Evolutionary conservation across 2,329 filamentous ascomycete genomes (phyloP), one percentile per base, ranked within the genome.

Genomic region (Chaetomiaceae sp.): DNA sequence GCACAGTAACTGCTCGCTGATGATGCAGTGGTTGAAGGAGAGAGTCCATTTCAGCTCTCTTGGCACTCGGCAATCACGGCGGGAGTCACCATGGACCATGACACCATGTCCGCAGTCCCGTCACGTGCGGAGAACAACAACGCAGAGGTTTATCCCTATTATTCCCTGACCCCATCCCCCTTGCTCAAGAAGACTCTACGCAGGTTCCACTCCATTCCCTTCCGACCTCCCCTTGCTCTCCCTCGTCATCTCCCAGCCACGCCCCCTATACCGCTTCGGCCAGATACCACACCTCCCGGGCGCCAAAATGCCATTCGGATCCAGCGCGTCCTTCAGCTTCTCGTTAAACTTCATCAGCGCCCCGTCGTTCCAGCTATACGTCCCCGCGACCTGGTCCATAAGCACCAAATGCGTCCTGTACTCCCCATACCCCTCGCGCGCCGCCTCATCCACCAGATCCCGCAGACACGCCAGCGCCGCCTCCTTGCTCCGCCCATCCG

Each of bases 331-430:
- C 63, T 76, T 76, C 21, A 75, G 62, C 9, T 58, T 66, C 61
- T 75, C 69, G 47, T 75, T 75, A 40, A 76, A 68, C 40, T 66
- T 65, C 69, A 73, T 71, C 46, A 72, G 58, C 11, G 69, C 68
- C 33, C 69, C 67, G 27, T 71, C 60, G 46, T 73, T 73, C 66
- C 69, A 76, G 51, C 66, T 71, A 55, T 77, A 77, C 5, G 73
- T 75, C 10, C 62, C 66, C 0, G 72, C 70, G n/a, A 77, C 70
- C 62, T 76, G 73, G 50, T 76, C 74, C 67, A 74, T 74, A 21
- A 75, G 61, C 5, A 70, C 67, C 42, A 77, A 57, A 56, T 76
- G 73, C 0, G 74, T 75, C 18, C 74, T 66, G 58, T 76, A 76
- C 60, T 76, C 74, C 18, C 73, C 73, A 55, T 71, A 75, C 2